These are phyloP conservation scores for Podaxis carcinomalis DNA, from an alignment of 768 basidiomycete species.

Conservation along the genomic window DNA sequence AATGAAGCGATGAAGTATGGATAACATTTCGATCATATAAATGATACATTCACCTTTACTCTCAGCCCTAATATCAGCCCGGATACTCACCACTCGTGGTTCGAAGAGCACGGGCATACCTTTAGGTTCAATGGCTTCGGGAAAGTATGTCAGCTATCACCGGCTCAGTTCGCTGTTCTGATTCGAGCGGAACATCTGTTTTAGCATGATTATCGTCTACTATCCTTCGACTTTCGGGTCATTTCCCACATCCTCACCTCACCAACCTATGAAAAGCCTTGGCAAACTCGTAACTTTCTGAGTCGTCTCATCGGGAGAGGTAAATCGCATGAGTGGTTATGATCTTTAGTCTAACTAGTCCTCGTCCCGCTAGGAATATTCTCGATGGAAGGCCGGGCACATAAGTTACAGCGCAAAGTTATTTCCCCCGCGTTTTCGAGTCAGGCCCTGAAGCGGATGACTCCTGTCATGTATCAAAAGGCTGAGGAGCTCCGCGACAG, in stretches of 20 bases:
- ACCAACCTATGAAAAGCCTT: slow-evolving; percentile 48
- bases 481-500: slow-evolving; percentile 44
- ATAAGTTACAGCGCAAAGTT: slow-evolving; percentile 41
- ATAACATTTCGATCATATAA: neutral
- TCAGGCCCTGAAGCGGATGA: slow-evolving; percentile 38
- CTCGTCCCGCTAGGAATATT: slow-evolving; percentile 36
- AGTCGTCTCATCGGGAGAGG: slow-evolving; percentile 46
- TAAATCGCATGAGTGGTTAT: slow-evolving; percentile 14
- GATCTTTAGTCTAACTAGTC: neutral
- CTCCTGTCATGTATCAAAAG: slow-evolving; percentile 46
- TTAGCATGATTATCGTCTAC: slow-evolving; percentile 50
- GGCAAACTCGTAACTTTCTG: slow-evolving; percentile 49
- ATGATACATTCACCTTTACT: neutral
- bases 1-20: neutral
- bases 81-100: slow-evolving; percentile 39
- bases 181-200: neutral
- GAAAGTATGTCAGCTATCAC: slow-evolving; percentile 25
- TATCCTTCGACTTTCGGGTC: slow-evolving; percentile 48
- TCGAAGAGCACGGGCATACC: slow-evolving; percentile 41
- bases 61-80: slow-evolving; percentile 39
- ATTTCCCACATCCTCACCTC: slow-evolving; percentile 46
- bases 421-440: slow-evolving; percentile 48
- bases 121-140: slow-evolving; percentile 55
- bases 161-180: neutral
- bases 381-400: slow-evolving; percentile 48